Evolutionary conservation across 2,329 filamentous ascomycete species (phyloP), one percentile per base, ranked within the genome.

Genomic region (Cladophialophora chaetospira): DNA sequence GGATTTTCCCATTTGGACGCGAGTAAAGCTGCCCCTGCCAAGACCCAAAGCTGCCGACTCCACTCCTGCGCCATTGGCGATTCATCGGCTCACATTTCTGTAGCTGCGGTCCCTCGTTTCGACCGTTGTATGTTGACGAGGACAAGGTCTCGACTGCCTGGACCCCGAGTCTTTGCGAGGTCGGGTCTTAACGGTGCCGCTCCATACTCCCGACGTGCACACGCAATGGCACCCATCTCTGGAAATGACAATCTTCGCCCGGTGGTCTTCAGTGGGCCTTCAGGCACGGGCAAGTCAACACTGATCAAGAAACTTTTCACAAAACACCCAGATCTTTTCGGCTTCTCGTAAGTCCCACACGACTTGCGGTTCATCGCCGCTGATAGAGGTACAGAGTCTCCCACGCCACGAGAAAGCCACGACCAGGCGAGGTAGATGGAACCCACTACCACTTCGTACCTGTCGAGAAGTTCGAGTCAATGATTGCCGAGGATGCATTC

Each of bases 341-440:
- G 69, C 9, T 76, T 77, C 63, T 44, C 42, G 42, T 44, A 44
- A 44, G 42, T 28, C 42, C 15, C 13, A 5, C 23, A 9, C 6
- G 23, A 6, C n/a, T 26, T 4, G 6, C 23, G 10, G 3, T 6
- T 44, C 36, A 28, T 21, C 6, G 9, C 25, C 23, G 11, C 42
- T 44, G 42, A 44, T 23, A 15, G 13, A 4, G 23, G 15, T 8
- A 10, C 17, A 72, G 68, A 4, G 66, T 77, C 38, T 74, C 72
- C 72, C 87, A 96, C 79, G 97, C 92, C 5, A 96, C 92, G 25
- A 87, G 92, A 33, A 66, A 75, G 1, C 91, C 92, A 1, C 86
- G 92, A 21, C 76, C 82, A 2, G 88, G 87, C 67, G 92, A 97
- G 75, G 68, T 82, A 63, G 73, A 93, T 69, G 91, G 89, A 68